Conservation (phyloP, 2,329 filamentous ascomycete species). For the Phyllosticta paracitricarpa region DNA sequence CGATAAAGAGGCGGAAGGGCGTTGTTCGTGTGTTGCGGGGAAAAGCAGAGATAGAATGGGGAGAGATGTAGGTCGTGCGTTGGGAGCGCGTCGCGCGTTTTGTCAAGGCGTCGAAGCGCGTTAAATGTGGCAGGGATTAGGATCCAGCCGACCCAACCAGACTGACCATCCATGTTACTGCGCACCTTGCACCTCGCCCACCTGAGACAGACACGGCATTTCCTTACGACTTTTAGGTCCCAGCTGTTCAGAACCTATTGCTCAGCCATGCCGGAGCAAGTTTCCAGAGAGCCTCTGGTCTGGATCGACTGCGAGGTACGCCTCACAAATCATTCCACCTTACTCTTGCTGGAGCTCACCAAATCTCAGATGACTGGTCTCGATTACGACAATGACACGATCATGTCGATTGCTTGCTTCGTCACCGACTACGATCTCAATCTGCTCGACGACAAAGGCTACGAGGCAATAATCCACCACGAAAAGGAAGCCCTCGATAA, state of each 20-base stretch:
- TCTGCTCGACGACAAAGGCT: constrained; percentile 65
- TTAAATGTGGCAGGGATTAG: not conserved
- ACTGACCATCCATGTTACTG: not conserved
- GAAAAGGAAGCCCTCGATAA: constrained; percentile 56
- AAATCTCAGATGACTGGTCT: constrained; percentile 78
- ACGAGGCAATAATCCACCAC: constrained; percentile 71
- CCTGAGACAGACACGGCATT: not conserved
- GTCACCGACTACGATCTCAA: constrained; percentile 74
- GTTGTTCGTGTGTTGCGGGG: not conserved
- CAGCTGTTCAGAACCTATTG: constrained; percentile 3
- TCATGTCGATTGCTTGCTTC: constrained; percentile 87
- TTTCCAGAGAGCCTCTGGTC: constrained; percentile 58
- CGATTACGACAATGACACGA: constrained; percentile 65
- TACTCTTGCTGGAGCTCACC: not conserved
- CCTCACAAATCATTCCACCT: not conserved
- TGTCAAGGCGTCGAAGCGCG: not conserved
- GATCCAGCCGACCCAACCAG: constrained; percentile 1
- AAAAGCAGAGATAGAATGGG: not conserved
- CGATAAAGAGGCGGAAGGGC: not conserved
- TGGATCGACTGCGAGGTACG: constrained; percentile 73
- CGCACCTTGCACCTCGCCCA: not conserved
- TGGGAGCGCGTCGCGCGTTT: constrained; percentile 3
- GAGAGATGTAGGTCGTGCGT: not conserved
- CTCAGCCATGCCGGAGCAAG: constrained; percentile 30
- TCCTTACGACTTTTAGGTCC: not conserved